A percentile compares a stretch with the other conserved stretches of the same genome.
These are phyloP conservation scores for Scytalidium lignicola DNA, from an alignment of 2,329 filamentous ascomycete genomes.

Conservation along the genomic window DNA sequence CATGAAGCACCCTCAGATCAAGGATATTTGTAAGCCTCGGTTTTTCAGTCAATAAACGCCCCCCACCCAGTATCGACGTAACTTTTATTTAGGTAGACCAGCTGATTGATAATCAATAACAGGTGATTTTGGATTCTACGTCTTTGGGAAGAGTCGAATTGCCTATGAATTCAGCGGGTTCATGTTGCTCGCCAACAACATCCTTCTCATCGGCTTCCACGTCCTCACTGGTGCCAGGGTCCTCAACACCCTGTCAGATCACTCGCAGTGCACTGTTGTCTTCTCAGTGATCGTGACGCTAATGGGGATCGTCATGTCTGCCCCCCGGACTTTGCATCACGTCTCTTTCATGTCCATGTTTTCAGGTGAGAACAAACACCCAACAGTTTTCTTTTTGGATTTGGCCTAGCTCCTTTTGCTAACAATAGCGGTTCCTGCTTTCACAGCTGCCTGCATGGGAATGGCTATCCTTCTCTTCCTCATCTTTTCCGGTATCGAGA, in stretches of 20 bases:
- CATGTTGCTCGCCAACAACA: conserved; percentile 47
- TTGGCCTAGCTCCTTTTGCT: conserved; percentile 1
- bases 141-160: conserved; percentile 36
- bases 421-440: not conserved
- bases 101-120: conserved; percentile 3
- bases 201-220: conserved; percentile 45
- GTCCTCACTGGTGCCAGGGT: conserved; percentile 44
- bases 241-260: conserved; percentile 43
- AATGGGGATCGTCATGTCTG: conserved; percentile 41
- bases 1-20: conserved; percentile 46
- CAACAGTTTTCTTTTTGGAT: not conserved
- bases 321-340: conserved; percentile 40
- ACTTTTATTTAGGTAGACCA: too few species aligned
- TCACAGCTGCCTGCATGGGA: conserved; percentile 38
- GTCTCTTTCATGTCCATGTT: conserved; percentile 47
- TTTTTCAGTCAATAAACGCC: not conserved
- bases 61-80: too few species aligned
- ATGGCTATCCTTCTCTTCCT: conserved; percentile 45
- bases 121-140: conserved; percentile 43
- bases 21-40: conserved; percentile 36
- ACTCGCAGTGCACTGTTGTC: conserved; percentile 42
- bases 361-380: conserved; percentile 24
- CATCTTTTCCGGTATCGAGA: conserved; percentile 41
- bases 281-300: conserved; percentile 41
- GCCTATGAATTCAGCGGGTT: conserved; percentile 41